Conservation (phyloP, 768 basidiomycete species). For the Rhodosporidiobolus sp. region DNA sequence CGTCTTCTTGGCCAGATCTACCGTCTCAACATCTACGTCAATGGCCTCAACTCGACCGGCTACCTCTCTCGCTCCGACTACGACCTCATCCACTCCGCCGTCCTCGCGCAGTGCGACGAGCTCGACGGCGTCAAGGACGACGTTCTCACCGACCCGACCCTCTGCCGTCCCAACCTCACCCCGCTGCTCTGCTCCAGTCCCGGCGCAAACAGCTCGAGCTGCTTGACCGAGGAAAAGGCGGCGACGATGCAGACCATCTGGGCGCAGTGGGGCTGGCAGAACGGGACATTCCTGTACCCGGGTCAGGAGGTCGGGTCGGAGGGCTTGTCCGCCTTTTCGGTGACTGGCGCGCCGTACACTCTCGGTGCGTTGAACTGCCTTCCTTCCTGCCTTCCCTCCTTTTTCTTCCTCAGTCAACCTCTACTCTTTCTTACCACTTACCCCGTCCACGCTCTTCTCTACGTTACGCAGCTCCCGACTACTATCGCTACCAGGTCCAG, state of each 20-base stretch:
- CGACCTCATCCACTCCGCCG: constrained; percentile 9
- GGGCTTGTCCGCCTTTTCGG: constrained; percentile 1
- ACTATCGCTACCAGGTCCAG: not conserved
- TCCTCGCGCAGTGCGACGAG: constrained; percentile 15
- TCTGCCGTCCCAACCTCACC: constrained; percentile 44
- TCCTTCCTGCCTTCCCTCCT: not conserved
- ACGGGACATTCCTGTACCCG: constrained; percentile 13
- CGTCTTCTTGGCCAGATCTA: constrained; percentile 31
- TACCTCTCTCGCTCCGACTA: constrained; percentile 30
- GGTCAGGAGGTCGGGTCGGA: constrained; percentile 10
- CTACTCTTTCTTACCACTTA: too few relatives aligned
- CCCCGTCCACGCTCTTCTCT: too few relatives aligned
- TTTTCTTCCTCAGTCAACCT: too few relatives aligned
- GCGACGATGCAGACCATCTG: constrained; percentile 19
- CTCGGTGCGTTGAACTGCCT: not conserved
- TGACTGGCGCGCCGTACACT: constrained; percentile 23
- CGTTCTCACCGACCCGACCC: constrained; percentile 45
- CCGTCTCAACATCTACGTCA: constrained; percentile 37
- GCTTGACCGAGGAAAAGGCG: constrained; percentile 10
- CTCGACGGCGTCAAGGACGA: constrained; percentile 30
- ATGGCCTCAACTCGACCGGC: constrained; percentile 16
- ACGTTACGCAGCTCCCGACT: not conserved
- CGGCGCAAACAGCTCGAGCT: not conserved
- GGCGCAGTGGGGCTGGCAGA: not conserved
- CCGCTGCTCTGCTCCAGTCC: too few relatives aligned